Evolutionary conservation across 805 yeast genomes (phyloP).

Genomic region (Yamadazyma akitaensis): DNA sequence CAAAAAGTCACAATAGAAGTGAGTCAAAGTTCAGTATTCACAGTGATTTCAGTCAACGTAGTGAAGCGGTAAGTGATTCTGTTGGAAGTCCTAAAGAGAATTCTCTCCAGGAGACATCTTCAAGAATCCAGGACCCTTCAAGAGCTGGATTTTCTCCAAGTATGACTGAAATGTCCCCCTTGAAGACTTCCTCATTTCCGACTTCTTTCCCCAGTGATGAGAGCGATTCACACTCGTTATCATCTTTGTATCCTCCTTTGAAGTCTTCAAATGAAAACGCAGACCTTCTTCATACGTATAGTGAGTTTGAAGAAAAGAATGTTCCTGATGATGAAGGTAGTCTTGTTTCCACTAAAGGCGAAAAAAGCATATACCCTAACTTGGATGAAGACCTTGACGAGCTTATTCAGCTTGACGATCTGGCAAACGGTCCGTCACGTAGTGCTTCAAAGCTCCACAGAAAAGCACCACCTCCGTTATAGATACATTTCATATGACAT

Average conservation of each 20-base stretch:
- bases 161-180: neutral
- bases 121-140: too few relatives aligned
- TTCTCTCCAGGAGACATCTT: too few relatives aligned
- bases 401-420: constrained; percentile 4
- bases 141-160: neutral
- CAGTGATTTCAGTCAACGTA: constrained; percentile 5
- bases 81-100: neutral
- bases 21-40: constrained; percentile 15
- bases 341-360: neutral
- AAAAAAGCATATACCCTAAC: neutral
- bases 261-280: neutral
- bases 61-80: neutral
- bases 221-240: neutral
- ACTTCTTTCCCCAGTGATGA: neutral
- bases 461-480: constrained; percentile 18
- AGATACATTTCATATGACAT: neutral
- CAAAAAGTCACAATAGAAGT: constrained; percentile 11
- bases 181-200: neutral
- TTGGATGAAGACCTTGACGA: constrained; percentile 3
- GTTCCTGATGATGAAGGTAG: neutral
- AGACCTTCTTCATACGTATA: neutral
- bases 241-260: neutral
- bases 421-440: neutral
- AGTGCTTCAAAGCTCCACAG: constrained; percentile 10
- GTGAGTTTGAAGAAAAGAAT: neutral